A percentile compares a stretch with the other conserved stretches of the same genome.
Conservation (phyloP, 2,329 filamentous ascomycete species). For the Aspergillus cejpii region DNA sequence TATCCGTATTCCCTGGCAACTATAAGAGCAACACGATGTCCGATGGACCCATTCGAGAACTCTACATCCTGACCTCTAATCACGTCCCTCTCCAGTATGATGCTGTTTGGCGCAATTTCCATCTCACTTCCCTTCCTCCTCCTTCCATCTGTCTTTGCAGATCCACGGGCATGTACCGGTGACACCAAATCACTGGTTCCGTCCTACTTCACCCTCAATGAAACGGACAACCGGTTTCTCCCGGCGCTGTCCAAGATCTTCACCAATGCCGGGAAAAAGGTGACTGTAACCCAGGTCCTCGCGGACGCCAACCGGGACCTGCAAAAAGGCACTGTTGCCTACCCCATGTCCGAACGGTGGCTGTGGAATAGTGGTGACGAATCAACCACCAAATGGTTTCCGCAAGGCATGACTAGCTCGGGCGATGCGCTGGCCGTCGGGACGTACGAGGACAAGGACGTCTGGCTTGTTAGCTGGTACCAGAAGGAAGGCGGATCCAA, state of each 20-base stretch:
- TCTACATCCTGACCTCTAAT: not conserved
- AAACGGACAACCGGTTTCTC: slow-evolving; percentile 10
- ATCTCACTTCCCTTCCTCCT: not conserved
- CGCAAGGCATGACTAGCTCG: slow-evolving; percentile 34
- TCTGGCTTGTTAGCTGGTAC: slow-evolving; percentile 35
- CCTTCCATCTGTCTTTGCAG: not conserved
- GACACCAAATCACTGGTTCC: not conserved
- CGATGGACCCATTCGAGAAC: no score
- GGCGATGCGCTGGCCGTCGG: slow-evolving; percentile 29
- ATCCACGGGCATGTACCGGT: not conserved
- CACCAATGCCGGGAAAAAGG: slow-evolving; percentile 6
- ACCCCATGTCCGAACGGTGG: slow-evolving; percentile 11
- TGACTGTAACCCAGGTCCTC: slow-evolving; percentile 13
- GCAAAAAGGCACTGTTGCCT: slow-evolving; percentile 3
- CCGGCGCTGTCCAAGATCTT: slow-evolving; percentile 12
- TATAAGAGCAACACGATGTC: no score
- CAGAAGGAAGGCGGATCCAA: slow-evolving; percentile 22
- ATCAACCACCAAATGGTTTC: slow-evolving; percentile 30
- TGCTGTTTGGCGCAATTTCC: not conserved
- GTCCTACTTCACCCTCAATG: slow-evolving; percentile 12
- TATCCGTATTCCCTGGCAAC: no score
- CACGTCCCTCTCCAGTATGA: not conserved
- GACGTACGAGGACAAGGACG: slow-evolving; percentile 29
- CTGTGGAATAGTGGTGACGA: slow-evolving; percentile 26
- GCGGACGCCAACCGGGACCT: slow-evolving; percentile 15